Evolutionary conservation across 257 asterid genomes (phyloP).

Genomic region (Hygrophila difformis): DNA sequence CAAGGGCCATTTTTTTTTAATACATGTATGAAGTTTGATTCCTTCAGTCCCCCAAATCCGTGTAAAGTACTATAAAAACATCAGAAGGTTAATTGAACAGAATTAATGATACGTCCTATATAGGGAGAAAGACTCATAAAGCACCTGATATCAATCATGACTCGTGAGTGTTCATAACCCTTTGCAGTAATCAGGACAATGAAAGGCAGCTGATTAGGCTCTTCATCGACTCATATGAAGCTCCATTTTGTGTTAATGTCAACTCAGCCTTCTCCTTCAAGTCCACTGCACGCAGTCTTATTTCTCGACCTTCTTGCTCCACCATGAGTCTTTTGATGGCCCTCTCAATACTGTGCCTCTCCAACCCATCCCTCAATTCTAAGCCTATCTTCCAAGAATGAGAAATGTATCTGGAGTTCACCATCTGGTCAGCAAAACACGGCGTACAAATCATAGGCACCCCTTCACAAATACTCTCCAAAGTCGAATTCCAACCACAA

Average conservation of each 20-base stretch:
- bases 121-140: too few relatives aligned
- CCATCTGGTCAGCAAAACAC: slow-evolving; percentile 28
- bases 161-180: not conserved
- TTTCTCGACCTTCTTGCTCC: slow-evolving; percentile 18
- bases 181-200: not conserved
- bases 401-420: slow-evolving; percentile 24
- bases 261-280: slow-evolving; percentile 20
- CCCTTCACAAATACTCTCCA: slow-evolving; percentile 35
- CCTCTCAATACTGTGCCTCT: slow-evolving; percentile 9
- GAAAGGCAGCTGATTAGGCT: not conserved
- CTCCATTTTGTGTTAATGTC: not conserved
- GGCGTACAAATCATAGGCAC: slow-evolving; percentile 32
- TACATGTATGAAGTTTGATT: too few relatives aligned
- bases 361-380: slow-evolving; percentile 23
- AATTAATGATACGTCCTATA: too few relatives aligned
- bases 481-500: slow-evolving; percentile 31
- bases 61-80: too few relatives aligned
- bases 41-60: too few relatives aligned
- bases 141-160: too few relatives aligned
- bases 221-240: not conserved
- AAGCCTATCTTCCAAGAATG: slow-evolving; percentile 28
- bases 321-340: slow-evolving; percentile 17
- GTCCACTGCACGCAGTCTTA: slow-evolving; percentile 16
- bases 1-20: too few relatives aligned
- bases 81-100: too few relatives aligned